phyloP scores from a whole-genome alignment of 495 filamentous ascomycete genomes.

The Pyronema omphalodes region DNA sequence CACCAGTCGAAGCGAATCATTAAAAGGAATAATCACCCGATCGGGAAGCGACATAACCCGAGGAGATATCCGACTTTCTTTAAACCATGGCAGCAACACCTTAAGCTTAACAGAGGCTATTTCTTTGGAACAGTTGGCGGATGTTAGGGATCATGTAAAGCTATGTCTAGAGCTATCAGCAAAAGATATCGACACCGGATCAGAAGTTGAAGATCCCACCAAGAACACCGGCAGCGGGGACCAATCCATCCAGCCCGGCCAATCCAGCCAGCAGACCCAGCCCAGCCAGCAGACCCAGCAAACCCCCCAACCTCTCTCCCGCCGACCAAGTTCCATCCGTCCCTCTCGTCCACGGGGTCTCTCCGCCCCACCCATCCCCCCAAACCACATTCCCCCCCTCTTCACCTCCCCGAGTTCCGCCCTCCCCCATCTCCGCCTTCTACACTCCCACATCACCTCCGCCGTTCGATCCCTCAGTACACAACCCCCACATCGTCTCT shows the following conservation, averaged over 20 bases:
- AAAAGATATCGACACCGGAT: background rate
- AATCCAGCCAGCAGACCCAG: too few relatives aligned
- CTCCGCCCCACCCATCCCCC: too few relatives aligned
- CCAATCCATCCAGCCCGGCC: too few relatives aligned
- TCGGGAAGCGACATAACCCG: slow-evolving; percentile 60
- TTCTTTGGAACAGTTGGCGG: slow-evolving; percentile 17
- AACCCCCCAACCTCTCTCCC: too few relatives aligned
- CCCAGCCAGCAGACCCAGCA: too few relatives aligned
- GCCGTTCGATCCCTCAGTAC: slow-evolving; percentile 16
- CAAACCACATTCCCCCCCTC: too few relatives aligned
- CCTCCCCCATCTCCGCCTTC: background rate
- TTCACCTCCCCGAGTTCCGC: too few relatives aligned
- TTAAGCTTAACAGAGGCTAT: background rate
- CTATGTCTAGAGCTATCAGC: slow-evolving; percentile 7
- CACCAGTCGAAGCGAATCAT: slow-evolving; percentile 66
- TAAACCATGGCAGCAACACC: background rate
- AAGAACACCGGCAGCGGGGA: background rate
- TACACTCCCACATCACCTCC: slow-evolving; percentile 9
- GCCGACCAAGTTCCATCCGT: too few relatives aligned
- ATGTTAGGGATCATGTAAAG: slow-evolving; percentile 16
- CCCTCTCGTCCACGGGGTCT: too few relatives aligned
- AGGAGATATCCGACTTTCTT: slow-evolving; percentile 30
- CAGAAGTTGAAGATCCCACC: background rate
- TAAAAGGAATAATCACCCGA: slow-evolving; percentile 81
- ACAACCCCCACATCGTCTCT: slow-evolving; percentile 14